Conservation (phyloP, 805 yeast species). For the Cyberlindnera meyerae region DNA sequence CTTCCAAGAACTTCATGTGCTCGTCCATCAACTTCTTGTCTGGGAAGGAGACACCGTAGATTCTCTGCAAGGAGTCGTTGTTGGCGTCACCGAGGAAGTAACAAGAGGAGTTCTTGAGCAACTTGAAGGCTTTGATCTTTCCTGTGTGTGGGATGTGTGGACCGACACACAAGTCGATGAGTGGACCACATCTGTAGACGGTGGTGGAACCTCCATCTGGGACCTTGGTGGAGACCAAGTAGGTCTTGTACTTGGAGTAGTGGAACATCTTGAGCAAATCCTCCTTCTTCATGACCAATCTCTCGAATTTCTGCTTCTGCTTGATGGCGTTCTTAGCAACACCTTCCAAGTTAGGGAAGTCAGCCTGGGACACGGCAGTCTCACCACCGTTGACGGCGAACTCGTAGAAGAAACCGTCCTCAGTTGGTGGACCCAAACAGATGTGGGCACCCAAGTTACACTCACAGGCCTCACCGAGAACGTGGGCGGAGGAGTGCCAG, state of each 20-base stretch:
- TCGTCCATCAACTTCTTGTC: constrained; percentile 95
- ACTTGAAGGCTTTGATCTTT: constrained; percentile 87
- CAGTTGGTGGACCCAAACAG: constrained; percentile 94
- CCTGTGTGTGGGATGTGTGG: constrained; percentile 99
- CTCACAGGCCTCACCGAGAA: constrained; percentile 96
- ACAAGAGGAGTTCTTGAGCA: constrained; percentile 92
- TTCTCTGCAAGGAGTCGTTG: constrained; percentile 94
- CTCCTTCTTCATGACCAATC: constrained; percentile 89
- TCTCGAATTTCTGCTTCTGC: constrained; percentile 92
- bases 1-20: constrained; percentile 89
- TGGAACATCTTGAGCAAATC: constrained; percentile 87
- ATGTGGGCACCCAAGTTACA: constrained; percentile 93
- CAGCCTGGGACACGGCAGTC: constrained; percentile 71
- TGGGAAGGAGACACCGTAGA: constrained; percentile 97
- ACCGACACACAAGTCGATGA: constrained; percentile 95
- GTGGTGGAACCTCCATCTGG: constrained; percentile 97
- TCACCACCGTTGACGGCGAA: constrained; percentile 80
- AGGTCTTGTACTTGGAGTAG: constrained; percentile 93
- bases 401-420: constrained; percentile 96
- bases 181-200: constrained; percentile 95
- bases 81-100: constrained; percentile 90
- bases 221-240: constrained; percentile 77
- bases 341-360: constrained; percentile 78
- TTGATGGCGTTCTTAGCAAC: constrained; percentile 87
- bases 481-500: constrained; percentile 99